Base-by-base conservation (phyloP, 441 rosid species). In the Adansonia madagascariensis region DNA sequence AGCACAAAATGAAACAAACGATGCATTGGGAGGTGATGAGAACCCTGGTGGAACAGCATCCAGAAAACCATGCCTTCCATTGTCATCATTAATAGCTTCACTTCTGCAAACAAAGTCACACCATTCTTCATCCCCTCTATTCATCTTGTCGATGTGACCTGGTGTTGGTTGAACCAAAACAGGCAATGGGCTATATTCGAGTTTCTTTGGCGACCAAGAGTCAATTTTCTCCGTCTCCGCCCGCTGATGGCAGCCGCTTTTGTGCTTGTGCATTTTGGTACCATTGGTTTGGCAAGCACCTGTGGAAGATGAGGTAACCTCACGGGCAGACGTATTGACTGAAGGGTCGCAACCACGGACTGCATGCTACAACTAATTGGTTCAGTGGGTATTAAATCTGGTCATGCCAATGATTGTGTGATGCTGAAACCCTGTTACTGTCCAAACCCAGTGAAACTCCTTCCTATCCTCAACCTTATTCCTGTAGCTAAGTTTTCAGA, bases 181-280 rank as follows among this genome's bases (percentile, higher is more conserved):
- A 31, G 80, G 57, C 14, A 49, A 63, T 35, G 73, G 20, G 69
- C 78, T 81, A 55, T 71, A 20, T 80, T 75, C 79, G 8, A 10
- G 65, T 55, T 84, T 80, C 73, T 66, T 83, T 0, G 66, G 55
- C 31, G 78, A 61, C 17, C 56, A 62, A 0, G 87, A 76, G 15
- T 73, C 81, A 44, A 62, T 74, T 75, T 77, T 83, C 74, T 85
- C 82, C 77, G 83, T 75, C 47, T 82, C 80, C 2, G 89, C 89
- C 4, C 94, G 96, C 79, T 92, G 97, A 88, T 94, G 98, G 98
- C 99, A 94, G 80, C 99, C 89, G 78, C 91, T 94, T 91, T 95
- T 95, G 78, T 95, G 98, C 86, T 94, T 94, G 78, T 92, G 94
- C 69, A 77, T 82, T 84, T 64, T 84, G 46, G 81, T 75, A 41